Base-by-base conservation (phyloP, 2,329 filamentous ascomycete species). In the Diaporthe sp. region DNA sequence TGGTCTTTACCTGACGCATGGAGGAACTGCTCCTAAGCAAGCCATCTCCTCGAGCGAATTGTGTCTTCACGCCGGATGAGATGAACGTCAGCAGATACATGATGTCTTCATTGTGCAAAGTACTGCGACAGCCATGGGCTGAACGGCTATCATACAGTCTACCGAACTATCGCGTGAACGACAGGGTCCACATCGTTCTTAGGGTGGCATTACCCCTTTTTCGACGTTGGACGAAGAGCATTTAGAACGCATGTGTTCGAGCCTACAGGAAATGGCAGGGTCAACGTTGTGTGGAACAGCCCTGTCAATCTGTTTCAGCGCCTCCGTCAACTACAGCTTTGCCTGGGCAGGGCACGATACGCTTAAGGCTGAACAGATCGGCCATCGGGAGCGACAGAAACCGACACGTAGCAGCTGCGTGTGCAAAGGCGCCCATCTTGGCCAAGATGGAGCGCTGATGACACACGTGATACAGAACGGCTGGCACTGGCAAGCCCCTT, bases 231-330 rank as follows among this genome's bases (percentile, higher is more conserved):
- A 39, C 39, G 34, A 58, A 55, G 65, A 61, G 75, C 60, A 51
- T 53, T 65, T 37, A 44, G 55, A 71, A 76, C 57, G 71, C 71
- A 70, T 61, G 63, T 70, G 71, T 73, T 57, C 20, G 67, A 63
- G 63, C 67, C 47, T 75, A 63, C 75, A 49, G 72, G 61, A 72
- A 72, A 76, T 75, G 67, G 67, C 67, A 76, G 72, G 67, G 75
- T 68, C 63, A 28, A 51, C 61, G 57, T 60, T 61, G 55, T 75
- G 72, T 70, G 75, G 61, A 65, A 67, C 34, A 68, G 75, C 75
- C 72, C 75, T 76, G 72, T 71, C 71, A 65, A 58, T 51, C 49
- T 74, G 75, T 76, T 76, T 76, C 75, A 76, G 72, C 49, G 25
- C 42, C 37, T 74, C 70, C 68, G 51, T 53, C 61, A 28, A 53